phyloP scores from a whole-genome alignment of 1,139 yeast species.

The Debaryomyces nepalensis region DNA sequence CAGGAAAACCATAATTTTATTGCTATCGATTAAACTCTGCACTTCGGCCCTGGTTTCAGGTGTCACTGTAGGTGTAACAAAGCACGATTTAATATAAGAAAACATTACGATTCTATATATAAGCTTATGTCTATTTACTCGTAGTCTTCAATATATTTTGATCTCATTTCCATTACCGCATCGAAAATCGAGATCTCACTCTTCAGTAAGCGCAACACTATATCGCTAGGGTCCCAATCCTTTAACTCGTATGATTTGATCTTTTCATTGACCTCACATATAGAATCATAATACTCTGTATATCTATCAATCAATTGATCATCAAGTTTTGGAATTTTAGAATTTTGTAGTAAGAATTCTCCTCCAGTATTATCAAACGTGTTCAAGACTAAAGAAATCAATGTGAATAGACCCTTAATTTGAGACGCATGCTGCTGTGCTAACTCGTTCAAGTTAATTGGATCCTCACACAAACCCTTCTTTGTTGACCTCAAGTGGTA shows the following conservation, averaged over 20 bases:
- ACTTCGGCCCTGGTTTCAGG: conserved; percentile 25
- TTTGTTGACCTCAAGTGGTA: conserved; percentile 53
- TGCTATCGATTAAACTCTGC: conserved; percentile 21
- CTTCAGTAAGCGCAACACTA: conserved; percentile 36
- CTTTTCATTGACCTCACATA: conserved; percentile 29
- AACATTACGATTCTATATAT: conserved; percentile 17
- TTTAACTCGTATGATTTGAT: conserved; percentile 40
- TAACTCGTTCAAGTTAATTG: conserved; percentile 44
- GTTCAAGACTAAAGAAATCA: conserved; percentile 36
- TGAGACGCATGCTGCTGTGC: conserved; percentile 27
- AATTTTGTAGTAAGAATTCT: conserved; percentile 43
- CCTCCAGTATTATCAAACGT: conserved; percentile 41
- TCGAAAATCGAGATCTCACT: conserved; percentile 25
- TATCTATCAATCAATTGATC: conserved; percentile 30
- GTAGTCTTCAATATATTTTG: conserved; percentile 25
- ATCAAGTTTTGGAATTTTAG: conserved; percentile 47
- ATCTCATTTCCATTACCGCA: conserved; percentile 35
- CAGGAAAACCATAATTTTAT: conserved; percentile 30
- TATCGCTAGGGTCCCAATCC: conserved; percentile 48
- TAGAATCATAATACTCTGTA: conserved; percentile 26
- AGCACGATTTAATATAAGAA: conserved; percentile 22
- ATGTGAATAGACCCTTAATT: conserved; percentile 33
- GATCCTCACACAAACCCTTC: conserved; percentile 41
- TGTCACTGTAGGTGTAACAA: conserved; percentile 22
- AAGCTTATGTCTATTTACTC: conserved; percentile 8